Base-by-base conservation (phyloP, 2,329 filamentous ascomycete genomes). In the Cercospora berteroae region DNA sequence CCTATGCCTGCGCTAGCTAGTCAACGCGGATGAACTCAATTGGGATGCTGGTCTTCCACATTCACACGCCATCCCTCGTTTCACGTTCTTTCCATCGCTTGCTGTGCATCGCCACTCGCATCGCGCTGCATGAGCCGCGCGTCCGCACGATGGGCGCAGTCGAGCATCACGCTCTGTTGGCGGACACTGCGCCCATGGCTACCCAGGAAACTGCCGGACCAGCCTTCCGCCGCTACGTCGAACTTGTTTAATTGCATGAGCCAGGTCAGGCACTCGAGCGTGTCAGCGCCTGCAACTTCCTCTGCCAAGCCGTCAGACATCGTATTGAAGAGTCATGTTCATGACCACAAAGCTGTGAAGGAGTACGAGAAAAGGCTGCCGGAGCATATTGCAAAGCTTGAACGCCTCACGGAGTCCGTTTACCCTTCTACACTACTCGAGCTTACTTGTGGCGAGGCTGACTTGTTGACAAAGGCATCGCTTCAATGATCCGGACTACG, bases 201-300 rank as follows among this genome's bases (percentile, higher is more conserved):
- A 18, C n/a, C 23, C 20, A 61, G 27, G 27, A 20, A 27, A 27
- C 18, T 13, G 59, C 39, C 59, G 36, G n/a, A 20, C 4, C 59
- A 48, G 39, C 59, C 18, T 18, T 44, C 13, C 39, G 39, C 44
- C 61, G 48, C 61, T 63, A 63, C 31, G 33, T 25, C 16, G 31
- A 36, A 56, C 20, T 52, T 63, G 61, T 63, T 63, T 63, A 63
- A 63, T 63, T 63, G 60, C 60, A 23, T 25, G 31, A 20, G 44
- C 44, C 60, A 55, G 60, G 60, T 52, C 27, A 52, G 42, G 44
- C 42, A 23, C 42, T 62, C 44, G 23, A 55, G 13, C 29, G n/a
- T 44, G 42, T 62, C 60, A 57, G 25, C 25, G 52, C 16, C 25
- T 57, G 52, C 52, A 25, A 9, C 23, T 6, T 25, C n/a, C 23